Percentiles rank a stretch among this genome's conserved stretches.
These are phyloP conservation scores for Apostasia ramifera DNA, from an alignment of 106 monocot species.

Conservation along the genomic window DNA sequence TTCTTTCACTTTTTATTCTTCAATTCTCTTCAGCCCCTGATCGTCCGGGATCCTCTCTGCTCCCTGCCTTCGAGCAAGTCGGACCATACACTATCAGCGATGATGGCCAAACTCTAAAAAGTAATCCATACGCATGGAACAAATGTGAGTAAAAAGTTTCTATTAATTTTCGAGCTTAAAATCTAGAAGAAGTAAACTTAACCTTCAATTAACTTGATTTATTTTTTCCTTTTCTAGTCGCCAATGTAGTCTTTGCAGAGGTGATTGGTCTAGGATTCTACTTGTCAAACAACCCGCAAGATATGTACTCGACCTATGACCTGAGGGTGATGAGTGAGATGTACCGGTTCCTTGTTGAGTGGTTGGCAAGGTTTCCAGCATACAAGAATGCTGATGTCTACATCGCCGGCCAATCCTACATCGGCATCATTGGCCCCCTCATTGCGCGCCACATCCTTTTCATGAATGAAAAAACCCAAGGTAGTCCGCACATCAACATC, in stretches of 20 bases:
- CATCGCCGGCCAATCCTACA: slow-evolving; percentile 2
- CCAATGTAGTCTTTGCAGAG: not conserved
- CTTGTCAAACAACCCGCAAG: not conserved
- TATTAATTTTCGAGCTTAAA: no score
- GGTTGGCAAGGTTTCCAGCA: slow-evolving; percentile 2
- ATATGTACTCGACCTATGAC: not conserved
- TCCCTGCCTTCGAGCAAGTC: not conserved
- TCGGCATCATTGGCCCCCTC: not conserved
- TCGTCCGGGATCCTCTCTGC: not conserved
- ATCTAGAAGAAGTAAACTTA: no score
- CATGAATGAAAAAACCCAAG: not conserved
- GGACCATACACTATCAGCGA: not conserved
- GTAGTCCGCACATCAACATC: not conserved
- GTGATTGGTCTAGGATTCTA: not conserved
- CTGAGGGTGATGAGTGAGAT: not conserved
- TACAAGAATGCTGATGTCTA: not conserved
- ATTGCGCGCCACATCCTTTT: slow-evolving; percentile 5
- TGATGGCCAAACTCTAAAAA: not conserved
- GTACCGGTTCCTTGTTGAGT: not conserved
- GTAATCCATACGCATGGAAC: slow-evolving; percentile 6
- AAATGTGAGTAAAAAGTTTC: not conserved
- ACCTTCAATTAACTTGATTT: not conserved
- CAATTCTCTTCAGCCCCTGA: not conserved
- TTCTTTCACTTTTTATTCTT: no score
- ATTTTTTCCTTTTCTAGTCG: not conserved